Evolutionary conservation across 225 moss, liverwort and hornwort genomes (phyloP).

Genomic region (Neckera pumila): DNA sequence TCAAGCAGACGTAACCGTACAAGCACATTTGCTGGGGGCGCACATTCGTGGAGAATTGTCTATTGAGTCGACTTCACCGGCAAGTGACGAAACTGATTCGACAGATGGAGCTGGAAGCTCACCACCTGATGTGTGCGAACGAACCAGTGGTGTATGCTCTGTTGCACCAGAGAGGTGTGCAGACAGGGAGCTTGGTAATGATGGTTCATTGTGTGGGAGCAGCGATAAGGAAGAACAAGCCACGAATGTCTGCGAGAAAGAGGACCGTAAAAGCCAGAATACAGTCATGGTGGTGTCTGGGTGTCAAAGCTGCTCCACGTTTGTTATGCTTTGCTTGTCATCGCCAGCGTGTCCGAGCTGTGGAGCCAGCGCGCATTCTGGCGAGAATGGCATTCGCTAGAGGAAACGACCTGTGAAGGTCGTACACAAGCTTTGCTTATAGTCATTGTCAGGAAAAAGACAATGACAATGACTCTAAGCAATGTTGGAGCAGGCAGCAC

Average conservation of each 20-base stretch:
- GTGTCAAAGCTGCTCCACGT: constrained; percentile 48
- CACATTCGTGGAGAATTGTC: constrained; percentile 19
- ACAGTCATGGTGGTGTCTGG: constrained; percentile 44
- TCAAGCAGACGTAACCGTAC: constrained; percentile 30
- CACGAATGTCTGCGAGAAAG: not conserved
- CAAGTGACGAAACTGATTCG: not conserved
- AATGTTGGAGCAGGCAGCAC: constrained; percentile 45
- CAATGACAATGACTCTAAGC: constrained; percentile 83
- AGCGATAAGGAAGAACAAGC: constrained; percentile 4
- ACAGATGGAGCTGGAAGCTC: not conserved
- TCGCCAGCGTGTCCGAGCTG: constrained; percentile 53
- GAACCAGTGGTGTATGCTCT: constrained; percentile 13
- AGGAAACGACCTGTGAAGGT: constrained; percentile 31
- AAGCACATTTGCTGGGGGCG: constrained; percentile 33
- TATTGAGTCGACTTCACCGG: not conserved
- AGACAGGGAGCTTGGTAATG: constrained; percentile 20
- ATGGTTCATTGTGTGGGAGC: not conserved
- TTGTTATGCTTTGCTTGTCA: constrained; percentile 42
- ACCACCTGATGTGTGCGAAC: constrained; percentile 16
- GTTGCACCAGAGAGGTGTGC: constrained; percentile 13
- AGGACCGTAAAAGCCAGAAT: not conserved
- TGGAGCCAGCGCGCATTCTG: constrained; percentile 19
- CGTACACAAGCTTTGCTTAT: constrained; percentile 56
- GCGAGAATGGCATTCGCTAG: constrained; percentile 28
- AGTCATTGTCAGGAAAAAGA: constrained; percentile 77